Evolutionary conservation across 108 stramenopile genomes (phyloP).

Genomic region (Cyclotella choctawhatcheeana): DNA sequence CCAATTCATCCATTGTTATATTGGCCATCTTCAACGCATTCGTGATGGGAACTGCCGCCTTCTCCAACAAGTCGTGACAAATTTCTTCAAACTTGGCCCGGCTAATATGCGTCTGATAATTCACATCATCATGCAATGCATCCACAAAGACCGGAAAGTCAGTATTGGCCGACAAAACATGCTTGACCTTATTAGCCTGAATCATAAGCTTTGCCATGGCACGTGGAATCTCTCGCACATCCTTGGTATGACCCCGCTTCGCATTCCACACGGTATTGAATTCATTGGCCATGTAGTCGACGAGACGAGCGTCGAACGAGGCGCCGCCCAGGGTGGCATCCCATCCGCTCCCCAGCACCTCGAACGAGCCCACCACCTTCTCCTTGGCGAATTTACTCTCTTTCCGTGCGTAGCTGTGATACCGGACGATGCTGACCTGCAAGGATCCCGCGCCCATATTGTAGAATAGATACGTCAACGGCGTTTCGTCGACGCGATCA

Average conservation of each 20-base stretch:
- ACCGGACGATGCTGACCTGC: slow-evolving; percentile 90
- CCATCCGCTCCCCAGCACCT: slow-evolving; percentile 95
- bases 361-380: slow-evolving; percentile 91
- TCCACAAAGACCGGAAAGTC: slow-evolving; percentile 97
- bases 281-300: slow-evolving; percentile 92
- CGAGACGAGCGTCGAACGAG: slow-evolving; percentile 87
- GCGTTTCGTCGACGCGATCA: slow-evolving; percentile 88
- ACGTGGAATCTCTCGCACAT: slow-evolving; percentile 84
- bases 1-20: slow-evolving; percentile 87
- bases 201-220: slow-evolving; percentile 96
- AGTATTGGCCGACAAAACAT: slow-evolving; percentile 95
- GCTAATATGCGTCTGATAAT: slow-evolving; percentile 82
- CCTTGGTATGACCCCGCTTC: slow-evolving; percentile 60
- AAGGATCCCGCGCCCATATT: slow-evolving; percentile 95
- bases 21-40: slow-evolving; percentile 76
- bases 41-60: slow-evolving; percentile 81
- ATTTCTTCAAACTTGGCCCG: slow-evolving; percentile 92
- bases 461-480: slow-evolving; percentile 93
- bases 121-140: slow-evolving; percentile 90
- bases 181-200: slow-evolving; percentile 98
- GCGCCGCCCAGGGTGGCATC: slow-evolving; percentile 92
- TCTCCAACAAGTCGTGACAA: slow-evolving; percentile 81
- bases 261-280: slow-evolving; percentile 91
- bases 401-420: slow-evolving; percentile 71
- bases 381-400: slow-evolving; percentile 76